A percentile compares a stretch with the other conserved stretches of the same genome.
phyloP scores from a whole-genome alignment of 192 early-diverging fungal species.

The Globomyces pollinis-pini region DNA sequence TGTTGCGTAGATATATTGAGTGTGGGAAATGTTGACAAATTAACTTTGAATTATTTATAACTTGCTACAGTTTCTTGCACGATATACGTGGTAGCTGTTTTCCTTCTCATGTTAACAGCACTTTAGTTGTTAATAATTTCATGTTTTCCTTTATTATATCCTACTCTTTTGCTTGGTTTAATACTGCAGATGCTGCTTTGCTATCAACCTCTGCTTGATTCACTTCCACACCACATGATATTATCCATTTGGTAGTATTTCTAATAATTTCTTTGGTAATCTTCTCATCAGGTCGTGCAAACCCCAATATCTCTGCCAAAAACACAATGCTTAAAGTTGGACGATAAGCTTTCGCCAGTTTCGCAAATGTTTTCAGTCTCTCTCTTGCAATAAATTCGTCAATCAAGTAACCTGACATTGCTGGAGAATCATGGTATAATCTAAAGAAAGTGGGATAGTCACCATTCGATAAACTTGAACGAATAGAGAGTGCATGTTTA shows the following conservation, averaged over 20 bases:
- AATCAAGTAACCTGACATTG: constrained; percentile 86
- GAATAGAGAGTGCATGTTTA: constrained; percentile 76
- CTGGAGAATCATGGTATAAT: constrained; percentile 67
- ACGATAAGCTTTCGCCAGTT: constrained; percentile 74
- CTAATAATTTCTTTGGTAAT: background rate
- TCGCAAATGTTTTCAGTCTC: constrained; percentile 65
- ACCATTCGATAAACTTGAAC: constrained; percentile 65
- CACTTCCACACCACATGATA: background rate
- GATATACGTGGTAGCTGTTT: no score
- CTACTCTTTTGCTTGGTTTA: no score
- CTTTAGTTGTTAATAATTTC: no score
- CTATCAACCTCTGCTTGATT: background rate
- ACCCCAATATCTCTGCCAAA: constrained; percentile 63
- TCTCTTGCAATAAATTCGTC: constrained; percentile 88
- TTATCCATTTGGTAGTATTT: background rate
- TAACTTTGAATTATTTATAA: no score
- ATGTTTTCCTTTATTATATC: no score
- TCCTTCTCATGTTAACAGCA: no score
- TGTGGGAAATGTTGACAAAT: no score
- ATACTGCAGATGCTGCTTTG: no score
- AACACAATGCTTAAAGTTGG: constrained; percentile 49
- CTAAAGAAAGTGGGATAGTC: constrained; percentile 84
- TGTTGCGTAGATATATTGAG: no score
- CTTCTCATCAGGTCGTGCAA: constrained; percentile 17
- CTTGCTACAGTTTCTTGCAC: no score